Base-by-base conservation (phyloP, 371 early-diverging fungal genomes). In the Agmasoma carcini region DNA sequence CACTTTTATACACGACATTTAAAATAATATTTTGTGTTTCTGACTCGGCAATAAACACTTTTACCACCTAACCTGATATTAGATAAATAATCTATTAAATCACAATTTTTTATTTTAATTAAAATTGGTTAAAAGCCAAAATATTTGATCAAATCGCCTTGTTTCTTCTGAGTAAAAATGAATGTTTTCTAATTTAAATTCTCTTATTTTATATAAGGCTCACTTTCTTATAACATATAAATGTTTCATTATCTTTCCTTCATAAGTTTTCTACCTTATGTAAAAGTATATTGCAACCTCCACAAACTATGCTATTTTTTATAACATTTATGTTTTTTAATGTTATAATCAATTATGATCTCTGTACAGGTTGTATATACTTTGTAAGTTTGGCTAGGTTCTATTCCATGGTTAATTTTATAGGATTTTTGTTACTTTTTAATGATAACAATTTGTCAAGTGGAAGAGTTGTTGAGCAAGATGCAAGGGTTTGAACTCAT, bases 151-250 rank as follows among this genome's bases (percentile, higher is more conserved):
- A 9, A 54, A 51, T 23, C 31, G 29, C 7, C 61, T 53, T 4
- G 51, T 46, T 11, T 53, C 34, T 33, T 61, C 61, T 38, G 53
- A 30, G 1, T 52, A 44, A 45, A 53, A 54, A 26, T 53, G 37
- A 1, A 46, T 54, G 9, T 34, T 30, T 4, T 40, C 7, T 30
- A 61, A 53, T 25, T 30, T 54, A 61, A 41, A 43, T 1, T 48
- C 27, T 12, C 51, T 33, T 29, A 45, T 26, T 22, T 15, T 25
- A 31, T 61, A 43, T 3, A 61, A 40, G 30, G 45, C 29, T 45
- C 47, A 53, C 14, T 61, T 44, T 26, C 61, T 61, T 0, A 34
- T 6, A 1, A 33, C 15, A 27, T 2, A 1, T n/a, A 4, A n/a
- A 49, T 37, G 33, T 49, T 36, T 37, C 50, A 49, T 49, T 49